phyloP scores from a whole-genome alignment of 352 stramenopile genomes.

The Globisporangium mamillatum region DNA sequence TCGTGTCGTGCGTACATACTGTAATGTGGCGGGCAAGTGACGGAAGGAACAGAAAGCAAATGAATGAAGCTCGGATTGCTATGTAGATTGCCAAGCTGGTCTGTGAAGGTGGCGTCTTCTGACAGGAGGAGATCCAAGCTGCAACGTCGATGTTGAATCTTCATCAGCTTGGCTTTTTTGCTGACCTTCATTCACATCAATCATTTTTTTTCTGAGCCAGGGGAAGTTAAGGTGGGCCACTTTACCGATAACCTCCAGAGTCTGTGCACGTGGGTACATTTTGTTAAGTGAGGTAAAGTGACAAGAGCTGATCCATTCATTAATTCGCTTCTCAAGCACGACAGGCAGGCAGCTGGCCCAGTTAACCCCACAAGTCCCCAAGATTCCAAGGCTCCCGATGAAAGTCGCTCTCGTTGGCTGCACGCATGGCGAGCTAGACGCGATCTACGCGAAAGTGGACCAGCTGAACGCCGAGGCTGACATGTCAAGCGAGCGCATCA shows the following conservation, averaged over 20 bases:
- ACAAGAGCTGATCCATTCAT: constrained; percentile 10
- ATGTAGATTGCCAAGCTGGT: background rate
- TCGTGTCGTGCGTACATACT: constrained; percentile 18
- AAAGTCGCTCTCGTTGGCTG: constrained; percentile 90
- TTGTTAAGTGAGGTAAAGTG: background rate
- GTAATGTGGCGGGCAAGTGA: background rate
- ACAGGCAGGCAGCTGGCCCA: background rate
- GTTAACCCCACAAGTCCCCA: background rate
- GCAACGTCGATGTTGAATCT: background rate
- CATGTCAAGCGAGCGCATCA: constrained; percentile 45
- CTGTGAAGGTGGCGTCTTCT: background rate
- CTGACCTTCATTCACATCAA: background rate
- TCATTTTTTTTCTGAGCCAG: background rate
- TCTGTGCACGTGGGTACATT: background rate
- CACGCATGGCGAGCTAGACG: constrained; percentile 92
- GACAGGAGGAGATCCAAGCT: background rate
- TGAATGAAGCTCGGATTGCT: background rate
- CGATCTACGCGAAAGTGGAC: constrained; percentile 89
- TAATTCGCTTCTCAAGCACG: background rate
- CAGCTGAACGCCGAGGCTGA: constrained; percentile 33
- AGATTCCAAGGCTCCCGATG: constrained; percentile 1
- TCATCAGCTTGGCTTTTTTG: background rate
- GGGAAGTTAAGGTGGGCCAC: no score
- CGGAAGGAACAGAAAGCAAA: background rate
- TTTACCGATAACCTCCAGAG: background rate